A percentile compares a stretch with the other conserved stretches of the same genome.
These are phyloP conservation scores for Metschnikowia shivogae DNA, from an alignment of 805 yeast genomes.

Conservation along the genomic window DNA sequence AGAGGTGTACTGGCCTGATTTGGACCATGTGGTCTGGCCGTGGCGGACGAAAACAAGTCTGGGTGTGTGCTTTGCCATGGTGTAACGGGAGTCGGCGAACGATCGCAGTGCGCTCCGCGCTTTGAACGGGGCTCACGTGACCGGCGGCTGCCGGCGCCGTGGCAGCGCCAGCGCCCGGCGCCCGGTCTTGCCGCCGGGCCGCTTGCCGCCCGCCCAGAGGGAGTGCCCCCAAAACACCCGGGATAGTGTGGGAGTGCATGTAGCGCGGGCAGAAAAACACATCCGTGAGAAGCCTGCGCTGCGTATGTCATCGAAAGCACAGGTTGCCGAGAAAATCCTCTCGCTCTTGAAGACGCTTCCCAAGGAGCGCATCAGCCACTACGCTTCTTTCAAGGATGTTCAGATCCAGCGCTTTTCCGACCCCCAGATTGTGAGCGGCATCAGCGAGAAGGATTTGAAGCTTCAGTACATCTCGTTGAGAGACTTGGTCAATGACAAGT, in stretches of 20 bases:
- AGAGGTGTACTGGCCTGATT: conserved; percentile 89
- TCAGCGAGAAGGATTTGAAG: conserved; percentile 50
- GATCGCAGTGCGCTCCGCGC: background rate
- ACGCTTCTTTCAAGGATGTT: conserved; percentile 63
- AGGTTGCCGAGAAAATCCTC: conserved; percentile 55
- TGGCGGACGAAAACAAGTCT: conserved; percentile 73
- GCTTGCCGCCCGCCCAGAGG: background rate
- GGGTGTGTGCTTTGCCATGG: conserved; percentile 41
- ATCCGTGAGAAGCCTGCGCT: background rate
- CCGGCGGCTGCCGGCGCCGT: background rate
- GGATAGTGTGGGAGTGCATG: background rate
- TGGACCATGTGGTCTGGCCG: conserved; percentile 95
- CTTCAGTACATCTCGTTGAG: conserved; percentile 58
- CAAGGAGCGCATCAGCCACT: conserved; percentile 61
- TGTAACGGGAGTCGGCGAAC: background rate
- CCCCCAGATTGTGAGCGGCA: conserved; percentile 31
- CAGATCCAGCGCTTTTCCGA: conserved; percentile 47
- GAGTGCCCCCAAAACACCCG: background rate
- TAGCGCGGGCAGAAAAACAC: background rate
- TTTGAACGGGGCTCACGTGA: background rate
- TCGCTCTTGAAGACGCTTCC: conserved; percentile 60
- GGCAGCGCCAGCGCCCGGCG: too few relatives aligned
- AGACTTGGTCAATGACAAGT: conserved; percentile 55
- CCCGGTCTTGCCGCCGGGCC: too few relatives aligned
- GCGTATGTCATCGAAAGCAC: conserved; percentile 27